phyloP scores from a whole-genome alignment of 108 stramenopile species.

The Skeletonema grethae region DNA sequence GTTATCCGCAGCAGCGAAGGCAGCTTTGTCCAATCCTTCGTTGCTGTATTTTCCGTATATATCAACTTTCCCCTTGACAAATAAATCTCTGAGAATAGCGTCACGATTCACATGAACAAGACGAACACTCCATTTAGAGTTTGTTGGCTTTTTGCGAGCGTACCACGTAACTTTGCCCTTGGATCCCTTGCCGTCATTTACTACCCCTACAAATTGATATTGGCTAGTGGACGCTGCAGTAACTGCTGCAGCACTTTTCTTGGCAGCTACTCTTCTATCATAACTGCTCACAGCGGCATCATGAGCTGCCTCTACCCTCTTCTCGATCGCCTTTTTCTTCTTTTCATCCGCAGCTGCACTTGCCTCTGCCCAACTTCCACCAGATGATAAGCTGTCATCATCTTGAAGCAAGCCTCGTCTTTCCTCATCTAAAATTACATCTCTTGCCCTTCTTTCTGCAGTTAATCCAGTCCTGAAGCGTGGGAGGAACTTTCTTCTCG shows the following conservation, averaged over 20 bases:
- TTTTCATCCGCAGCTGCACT: slow-evolving; percentile 44
- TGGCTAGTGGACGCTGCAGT: slow-evolving; percentile 3
- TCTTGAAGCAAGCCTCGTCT: slow-evolving; percentile 18
- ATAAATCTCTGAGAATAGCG: slow-evolving; percentile 86
- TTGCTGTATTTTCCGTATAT: slow-evolving; percentile 80
- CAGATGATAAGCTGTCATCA: slow-evolving; percentile 22
- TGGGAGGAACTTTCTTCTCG: slow-evolving; percentile 62
- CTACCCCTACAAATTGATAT: slow-evolving; percentile 88
- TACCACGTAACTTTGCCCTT: slow-evolving; percentile 67
- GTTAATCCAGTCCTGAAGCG: slow-evolving; percentile 64
- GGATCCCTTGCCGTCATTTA: slow-evolving; percentile 29
- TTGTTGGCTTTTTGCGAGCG: slow-evolving; percentile 73
- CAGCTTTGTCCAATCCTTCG: slow-evolving; percentile 45
- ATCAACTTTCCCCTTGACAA: slow-evolving; percentile 76
- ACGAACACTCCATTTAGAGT: slow-evolving; percentile 79
- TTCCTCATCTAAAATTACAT: slow-evolving; percentile 48
- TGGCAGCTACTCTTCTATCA: slow-evolving; percentile 39
- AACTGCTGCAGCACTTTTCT: slow-evolving; percentile 6
- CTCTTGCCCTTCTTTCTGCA: slow-evolving; percentile 63
- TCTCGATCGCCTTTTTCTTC: slow-evolving; percentile 44
- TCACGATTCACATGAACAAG: slow-evolving; percentile 82
- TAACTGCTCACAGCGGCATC: slow-evolving; percentile 62
- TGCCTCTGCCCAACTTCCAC: slow-evolving; percentile 59
- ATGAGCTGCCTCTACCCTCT: slow-evolving; percentile 59
- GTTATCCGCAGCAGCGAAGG: slow-evolving; percentile 13